A percentile compares a stretch with the other conserved stretches of the same genome.
Evolutionary conservation across 345 rosid genomes (phyloP).

Genomic region (Melastoma malabathricum): DNA sequence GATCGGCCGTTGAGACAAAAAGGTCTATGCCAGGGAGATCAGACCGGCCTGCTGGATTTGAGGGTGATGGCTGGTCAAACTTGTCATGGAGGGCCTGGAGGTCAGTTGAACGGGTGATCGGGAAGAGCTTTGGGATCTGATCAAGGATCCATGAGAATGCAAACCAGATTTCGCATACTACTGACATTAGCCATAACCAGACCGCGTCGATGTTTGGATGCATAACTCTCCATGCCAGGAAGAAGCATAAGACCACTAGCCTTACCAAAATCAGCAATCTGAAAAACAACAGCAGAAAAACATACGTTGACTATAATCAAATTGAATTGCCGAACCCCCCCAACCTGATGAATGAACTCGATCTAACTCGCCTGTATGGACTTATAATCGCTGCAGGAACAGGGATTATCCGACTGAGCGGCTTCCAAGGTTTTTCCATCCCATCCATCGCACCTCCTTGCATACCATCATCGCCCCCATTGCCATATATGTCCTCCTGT

Average conservation of each 20-base stretch:
- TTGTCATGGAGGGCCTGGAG: constrained; percentile 69
- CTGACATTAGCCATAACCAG: constrained; percentile 90
- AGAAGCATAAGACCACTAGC: constrained; percentile 51
- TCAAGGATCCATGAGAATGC: constrained; percentile 93
- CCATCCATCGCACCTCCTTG: constrained; percentile 43
- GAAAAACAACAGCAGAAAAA: neutral
- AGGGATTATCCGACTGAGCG: constrained; percentile 52
- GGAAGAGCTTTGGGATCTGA: constrained; percentile 91
- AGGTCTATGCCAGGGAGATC: constrained; percentile 79
- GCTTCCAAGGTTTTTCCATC: constrained; percentile 84
- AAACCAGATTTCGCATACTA: constrained; percentile 96
- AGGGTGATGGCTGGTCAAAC: constrained; percentile 82
- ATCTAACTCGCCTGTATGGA: constrained; percentile 51
- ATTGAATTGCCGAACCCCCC: too few relatives aligned
- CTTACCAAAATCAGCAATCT: constrained; percentile 49
- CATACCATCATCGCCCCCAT: constrained; percentile 44
- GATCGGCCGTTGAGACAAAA: constrained; percentile 97
- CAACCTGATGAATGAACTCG: neutral
- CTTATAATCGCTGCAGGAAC: constrained; percentile 50
- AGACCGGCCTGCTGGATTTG: constrained; percentile 90
- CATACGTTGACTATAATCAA: too few relatives aligned
- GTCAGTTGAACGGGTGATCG: constrained; percentile 75
- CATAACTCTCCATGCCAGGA: constrained; percentile 63
- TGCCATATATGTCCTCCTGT: constrained; percentile 50
- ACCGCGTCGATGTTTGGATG: constrained; percentile 73